Conservation (phyloP, 805 yeast genomes). For the Cyberlindnera suaveolens region DNA sequence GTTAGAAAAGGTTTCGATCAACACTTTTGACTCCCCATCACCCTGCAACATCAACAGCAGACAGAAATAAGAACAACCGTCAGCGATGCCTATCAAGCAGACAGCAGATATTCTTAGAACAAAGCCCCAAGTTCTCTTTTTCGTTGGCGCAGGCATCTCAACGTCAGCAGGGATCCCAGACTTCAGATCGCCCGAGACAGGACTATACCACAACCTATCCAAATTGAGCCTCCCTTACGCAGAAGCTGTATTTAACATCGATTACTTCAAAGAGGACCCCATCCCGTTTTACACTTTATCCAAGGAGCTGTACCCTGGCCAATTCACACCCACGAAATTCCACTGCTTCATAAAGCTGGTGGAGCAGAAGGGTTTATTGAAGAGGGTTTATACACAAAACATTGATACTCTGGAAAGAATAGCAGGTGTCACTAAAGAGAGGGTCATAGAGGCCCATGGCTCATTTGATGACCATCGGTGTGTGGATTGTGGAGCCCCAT, state of each 20-base stretch:
- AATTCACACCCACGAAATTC: constrained; percentile 75
- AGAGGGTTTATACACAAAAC: constrained; percentile 84
- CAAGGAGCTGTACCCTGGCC: constrained; percentile 82
- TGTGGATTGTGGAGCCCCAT: constrained; percentile 59
- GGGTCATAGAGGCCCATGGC: constrained; percentile 89
- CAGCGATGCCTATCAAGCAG: neutral
- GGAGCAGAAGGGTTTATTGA: constrained; percentile 54
- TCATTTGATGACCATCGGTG: constrained; percentile 85
- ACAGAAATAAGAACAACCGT: neutral
- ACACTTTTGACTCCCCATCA: neutral
- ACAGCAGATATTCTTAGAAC: constrained; percentile 7
- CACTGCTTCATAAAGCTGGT: constrained; percentile 67
- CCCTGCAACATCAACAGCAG: neutral
- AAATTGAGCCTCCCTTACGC: constrained; percentile 79
- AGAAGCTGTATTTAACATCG: constrained; percentile 93
- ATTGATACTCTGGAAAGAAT: constrained; percentile 86
- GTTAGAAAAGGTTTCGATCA: neutral
- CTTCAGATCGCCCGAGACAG: constrained; percentile 86
- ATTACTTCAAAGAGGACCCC: constrained; percentile 69
- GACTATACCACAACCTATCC: constrained; percentile 74
- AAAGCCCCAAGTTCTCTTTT: constrained; percentile 44
- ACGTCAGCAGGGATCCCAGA: constrained; percentile 95
- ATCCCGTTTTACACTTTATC: constrained; percentile 82
- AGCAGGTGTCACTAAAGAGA: constrained; percentile 65
- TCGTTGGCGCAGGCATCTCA: constrained; percentile 92